These are phyloP conservation scores for Strobilomyces dryophilus DNA, from an alignment of 768 basidiomycete genomes.

Conservation along the genomic window DNA sequence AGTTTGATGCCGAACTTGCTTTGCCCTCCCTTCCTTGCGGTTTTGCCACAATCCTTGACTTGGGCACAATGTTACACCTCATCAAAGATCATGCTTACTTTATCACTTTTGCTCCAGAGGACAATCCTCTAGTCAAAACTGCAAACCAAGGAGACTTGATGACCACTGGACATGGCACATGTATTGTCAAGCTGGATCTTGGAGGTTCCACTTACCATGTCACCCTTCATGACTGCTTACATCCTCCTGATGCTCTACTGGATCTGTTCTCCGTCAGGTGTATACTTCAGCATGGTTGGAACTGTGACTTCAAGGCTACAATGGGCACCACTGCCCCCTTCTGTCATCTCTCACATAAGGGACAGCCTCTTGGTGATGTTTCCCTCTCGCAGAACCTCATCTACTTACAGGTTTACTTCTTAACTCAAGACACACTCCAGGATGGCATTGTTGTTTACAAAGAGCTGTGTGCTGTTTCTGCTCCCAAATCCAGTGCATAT, in stretches of 20 bases:
- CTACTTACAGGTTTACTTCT: neutral
- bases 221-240: neutral
- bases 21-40: too few relatives aligned
- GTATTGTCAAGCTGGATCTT: neutral
- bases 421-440: neutral
- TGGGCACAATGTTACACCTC: neutral
- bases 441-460: too few relatives aligned
- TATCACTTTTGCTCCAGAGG: neutral
- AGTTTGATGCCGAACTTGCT: too few relatives aligned
- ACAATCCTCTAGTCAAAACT: neutral
- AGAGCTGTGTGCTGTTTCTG: too few relatives aligned
- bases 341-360: neutral
- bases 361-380: neutral
- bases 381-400: neutral
- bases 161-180: neutral
- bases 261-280: neutral
- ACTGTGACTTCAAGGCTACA: neutral
- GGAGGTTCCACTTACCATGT: neutral
- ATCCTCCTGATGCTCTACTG: neutral
- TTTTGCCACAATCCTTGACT: neutral
- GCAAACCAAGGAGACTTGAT: neutral
- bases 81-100: neutral
- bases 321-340: fast-evolving
- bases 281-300: neutral
- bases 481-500: too few relatives aligned